Conservation (phyloP, 148 eudicot species). For the Rhododendron mucronatum region DNA sequence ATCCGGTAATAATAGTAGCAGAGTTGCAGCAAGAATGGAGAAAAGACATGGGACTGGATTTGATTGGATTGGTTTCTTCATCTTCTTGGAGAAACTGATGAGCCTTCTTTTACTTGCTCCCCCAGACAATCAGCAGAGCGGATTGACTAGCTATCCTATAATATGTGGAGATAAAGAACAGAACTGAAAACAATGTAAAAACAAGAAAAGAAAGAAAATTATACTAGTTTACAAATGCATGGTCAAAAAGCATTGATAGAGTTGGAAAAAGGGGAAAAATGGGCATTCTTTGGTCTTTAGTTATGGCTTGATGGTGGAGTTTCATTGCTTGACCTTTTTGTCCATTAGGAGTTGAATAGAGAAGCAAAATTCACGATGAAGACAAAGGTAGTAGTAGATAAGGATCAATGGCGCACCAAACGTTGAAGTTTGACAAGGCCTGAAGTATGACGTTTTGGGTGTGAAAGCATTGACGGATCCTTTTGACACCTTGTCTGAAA, state of each 20-base stretch:
- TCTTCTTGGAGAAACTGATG: background rate
- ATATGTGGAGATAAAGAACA: background rate
- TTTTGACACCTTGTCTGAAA: background rate
- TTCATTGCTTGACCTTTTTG: background rate
- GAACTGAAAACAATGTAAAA: background rate
- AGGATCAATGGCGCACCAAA: background rate
- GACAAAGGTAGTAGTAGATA: background rate
- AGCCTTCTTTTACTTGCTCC: background rate
- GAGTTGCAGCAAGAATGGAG: background rate
- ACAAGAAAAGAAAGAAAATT: background rate
- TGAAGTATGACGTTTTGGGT: background rate
- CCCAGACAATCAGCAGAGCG: background rate
- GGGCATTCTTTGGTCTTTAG: background rate
- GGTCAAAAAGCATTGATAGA: background rate
- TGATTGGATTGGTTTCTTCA: slow-evolving; percentile 13
- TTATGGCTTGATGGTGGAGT: background rate
- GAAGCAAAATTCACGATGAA: background rate
- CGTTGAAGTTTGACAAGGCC: background rate
- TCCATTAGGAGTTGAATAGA: background rate
- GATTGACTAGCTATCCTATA: background rate
- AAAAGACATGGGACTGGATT: background rate
- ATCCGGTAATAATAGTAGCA: background rate
- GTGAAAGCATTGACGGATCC: background rate
- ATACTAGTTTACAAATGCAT: background rate
- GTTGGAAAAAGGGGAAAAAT: background rate